Evolutionary conservation across 257 asterid genomes (phyloP).

Genomic region (Parsonsia alboflavescens): DNA sequence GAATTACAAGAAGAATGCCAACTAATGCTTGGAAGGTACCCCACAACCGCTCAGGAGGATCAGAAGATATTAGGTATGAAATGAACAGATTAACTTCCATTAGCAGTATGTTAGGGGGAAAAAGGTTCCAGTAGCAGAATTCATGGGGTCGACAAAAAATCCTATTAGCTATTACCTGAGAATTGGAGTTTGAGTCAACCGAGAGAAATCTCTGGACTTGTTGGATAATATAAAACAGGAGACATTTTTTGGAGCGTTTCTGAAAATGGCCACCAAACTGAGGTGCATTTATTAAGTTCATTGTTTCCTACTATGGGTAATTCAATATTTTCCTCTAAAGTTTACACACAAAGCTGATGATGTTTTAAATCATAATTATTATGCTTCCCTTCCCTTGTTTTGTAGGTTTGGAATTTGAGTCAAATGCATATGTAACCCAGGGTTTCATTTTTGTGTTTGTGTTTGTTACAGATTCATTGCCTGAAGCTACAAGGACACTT

Average conservation of each 20-base stretch:
- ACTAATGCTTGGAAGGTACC: slow-evolving; percentile 66
- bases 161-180: background rate
- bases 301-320: background rate
- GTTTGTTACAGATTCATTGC: slow-evolving; percentile 53
- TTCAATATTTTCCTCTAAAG: background rate
- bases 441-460: slow-evolving; percentile 16
- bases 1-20: slow-evolving; percentile 93
- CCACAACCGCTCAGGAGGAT: slow-evolving; percentile 65
- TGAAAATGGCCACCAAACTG: background rate
- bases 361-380: background rate
- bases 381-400: slow-evolving; percentile 1
- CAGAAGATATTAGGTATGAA: slow-evolving; percentile 65
- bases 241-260: too few relatives aligned
- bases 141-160: background rate
- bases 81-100: slow-evolving; percentile 7
- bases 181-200: background rate
- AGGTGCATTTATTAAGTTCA: background rate
- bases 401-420: background rate
- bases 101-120: too few relatives aligned
- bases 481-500: slow-evolving; percentile 71
- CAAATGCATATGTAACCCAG: background rate
- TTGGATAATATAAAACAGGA: background rate
- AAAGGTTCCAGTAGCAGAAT: slow-evolving; percentile 7
- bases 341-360: background rate
- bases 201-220: background rate